Base-by-base conservation (phyloP, 306 rosid genomes). In the Cercis canadensis region DNA sequence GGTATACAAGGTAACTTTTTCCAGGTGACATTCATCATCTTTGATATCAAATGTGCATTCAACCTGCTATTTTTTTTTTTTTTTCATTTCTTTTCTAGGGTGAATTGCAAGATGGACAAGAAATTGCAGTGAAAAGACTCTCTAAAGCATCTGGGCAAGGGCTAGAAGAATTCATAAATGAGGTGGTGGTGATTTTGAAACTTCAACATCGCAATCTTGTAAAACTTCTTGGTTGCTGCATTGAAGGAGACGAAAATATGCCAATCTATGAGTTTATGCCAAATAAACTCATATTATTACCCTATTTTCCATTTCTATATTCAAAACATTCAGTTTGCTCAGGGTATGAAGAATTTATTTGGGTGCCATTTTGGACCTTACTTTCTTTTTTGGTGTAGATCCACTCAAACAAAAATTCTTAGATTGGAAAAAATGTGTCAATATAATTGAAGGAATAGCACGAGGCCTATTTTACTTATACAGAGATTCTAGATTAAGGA, bases 221-320 rank as follows among this genome's bases (percentile, higher is more conserved):
- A 1, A 46, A 32, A 14, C 44, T 65, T 46, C 70, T 65, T 6
- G 57, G 57, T 14, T 31, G 15, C 13, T 65, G 57, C 44, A 46
- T 47, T 8, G 43, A 65, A 4, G 12, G 36, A 12, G 57, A 65
- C n/a, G 57, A 65, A 49, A 65, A 39, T 0, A 44, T 65, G 36
- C 29, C 80, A 24, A 55, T 80, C 12, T 84, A 84, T 60, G 88
- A 84, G 72, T 84, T 73, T 56, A 73, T 84, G 88, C 85, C 78
- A 16, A 84, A 84, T 56, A 77, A 73, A 65, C 76, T 64, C 45
- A 19, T 61, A 17, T 45, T 37, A 37, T 0, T 37, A 8, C 10
- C 6, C 0, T 37, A 0, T 0, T n/a, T 7, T 8, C 11, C 45
- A 46, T 40, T 14, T 6, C 12, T 56, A 0, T 21, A 44, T 32